Conservation (phyloP, 2,329 filamentous ascomycete genomes). For the Pleomassaria siparia region DNA sequence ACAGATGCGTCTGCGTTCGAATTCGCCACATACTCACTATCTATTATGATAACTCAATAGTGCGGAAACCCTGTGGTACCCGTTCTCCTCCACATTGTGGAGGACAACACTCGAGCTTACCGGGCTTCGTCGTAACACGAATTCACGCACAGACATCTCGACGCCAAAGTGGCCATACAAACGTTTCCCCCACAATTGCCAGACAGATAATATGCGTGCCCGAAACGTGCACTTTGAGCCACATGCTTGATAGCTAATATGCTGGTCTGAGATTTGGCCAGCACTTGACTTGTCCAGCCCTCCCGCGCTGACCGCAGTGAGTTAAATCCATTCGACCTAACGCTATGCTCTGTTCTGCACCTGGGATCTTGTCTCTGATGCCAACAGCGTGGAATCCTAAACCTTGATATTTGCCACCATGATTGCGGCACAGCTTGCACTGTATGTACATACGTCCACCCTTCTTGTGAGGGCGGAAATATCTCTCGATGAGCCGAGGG, state of each 20-base stretch:
- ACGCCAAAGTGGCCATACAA: neutral
- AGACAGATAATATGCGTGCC: neutral
- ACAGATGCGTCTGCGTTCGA: neutral
- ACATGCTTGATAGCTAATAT: constrained; percentile 4
- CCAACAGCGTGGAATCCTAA: neutral
- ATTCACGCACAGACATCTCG: neutral
- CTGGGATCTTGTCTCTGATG: constrained; percentile 4
- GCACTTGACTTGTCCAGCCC: constrained; percentile 1
- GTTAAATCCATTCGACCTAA: neutral
- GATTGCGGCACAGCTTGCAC: constrained; percentile 1
- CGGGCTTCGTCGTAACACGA: neutral
- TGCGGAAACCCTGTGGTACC: neutral
- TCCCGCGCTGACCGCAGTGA: constrained; percentile 10
- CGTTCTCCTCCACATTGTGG: neutral
- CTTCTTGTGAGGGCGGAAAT: neutral
- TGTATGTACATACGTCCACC: neutral
- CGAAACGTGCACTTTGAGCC: constrained; percentile 5
- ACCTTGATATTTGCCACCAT: neutral
- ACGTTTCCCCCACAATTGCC: neutral
- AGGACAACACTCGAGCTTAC: neutral
- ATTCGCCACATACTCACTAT: neutral
- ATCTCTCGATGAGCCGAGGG: neutral
- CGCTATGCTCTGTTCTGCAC: neutral
- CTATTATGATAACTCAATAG: neutral
- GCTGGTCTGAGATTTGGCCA: neutral